These are phyloP conservation scores for Ceriops decandra DNA, from an alignment of 345 rosid genomes.

Conservation along the genomic window DNA sequence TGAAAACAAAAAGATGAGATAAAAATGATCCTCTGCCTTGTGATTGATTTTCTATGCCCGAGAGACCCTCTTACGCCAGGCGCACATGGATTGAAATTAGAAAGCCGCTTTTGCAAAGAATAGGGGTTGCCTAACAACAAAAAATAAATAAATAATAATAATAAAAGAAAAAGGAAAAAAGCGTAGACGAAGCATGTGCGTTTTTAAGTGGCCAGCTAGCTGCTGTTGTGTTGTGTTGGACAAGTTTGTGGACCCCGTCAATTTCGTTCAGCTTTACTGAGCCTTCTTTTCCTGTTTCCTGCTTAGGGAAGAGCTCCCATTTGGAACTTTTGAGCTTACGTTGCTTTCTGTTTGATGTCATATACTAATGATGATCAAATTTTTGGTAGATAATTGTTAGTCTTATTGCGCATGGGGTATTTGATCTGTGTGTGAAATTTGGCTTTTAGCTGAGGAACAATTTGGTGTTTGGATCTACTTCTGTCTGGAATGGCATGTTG, in stretches of 20 bases:
- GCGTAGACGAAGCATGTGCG: too few species aligned
- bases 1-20: not conserved
- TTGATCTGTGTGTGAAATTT: too few species aligned
- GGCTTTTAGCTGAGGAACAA: too few species aligned
- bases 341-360: not conserved
- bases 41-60: not conserved
- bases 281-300: too few species aligned
- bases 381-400: too few species aligned
- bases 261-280: not conserved
- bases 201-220: not conserved
- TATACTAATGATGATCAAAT: not conserved
- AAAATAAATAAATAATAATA: too few species aligned
- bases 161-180: not conserved
- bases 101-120: not conserved
- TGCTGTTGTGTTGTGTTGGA: not conserved
- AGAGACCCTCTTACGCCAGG: not conserved
- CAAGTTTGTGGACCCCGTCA: not conserved
- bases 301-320: too few species aligned
- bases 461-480: too few species aligned
- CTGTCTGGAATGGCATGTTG: too few species aligned
- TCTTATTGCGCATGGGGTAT: too few species aligned
- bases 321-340: too few species aligned
- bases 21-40: not conserved
- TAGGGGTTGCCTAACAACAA: not conserved
- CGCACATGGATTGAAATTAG: conserved; percentile 15